A percentile compares a stretch with the other conserved stretches of the same genome.
phyloP scores from a whole-genome alignment of 2,329 filamentous ascomycete genomes.

The Epichloe sibirici region DNA sequence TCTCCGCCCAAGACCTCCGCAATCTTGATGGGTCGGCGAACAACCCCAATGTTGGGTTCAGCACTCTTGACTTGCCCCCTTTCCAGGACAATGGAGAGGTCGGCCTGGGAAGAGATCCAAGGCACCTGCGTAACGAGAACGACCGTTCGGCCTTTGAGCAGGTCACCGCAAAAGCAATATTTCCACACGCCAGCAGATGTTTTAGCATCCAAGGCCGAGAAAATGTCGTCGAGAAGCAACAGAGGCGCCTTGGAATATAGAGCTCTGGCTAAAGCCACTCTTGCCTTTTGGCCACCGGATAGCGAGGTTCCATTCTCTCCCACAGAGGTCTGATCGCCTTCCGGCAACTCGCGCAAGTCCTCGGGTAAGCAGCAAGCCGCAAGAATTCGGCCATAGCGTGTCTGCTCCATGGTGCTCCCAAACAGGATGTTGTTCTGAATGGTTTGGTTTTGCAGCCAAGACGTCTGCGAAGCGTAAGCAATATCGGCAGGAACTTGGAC shows the following conservation, averaged over 20 bases:
- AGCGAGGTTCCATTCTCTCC: slow-evolving; percentile 43
- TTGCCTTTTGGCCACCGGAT: slow-evolving; percentile 44
- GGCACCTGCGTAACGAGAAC: slow-evolving; percentile 46
- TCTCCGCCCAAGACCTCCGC: slow-evolving; percentile 25
- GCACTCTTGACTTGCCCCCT: slow-evolving; percentile 29
- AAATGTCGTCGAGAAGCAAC: slow-evolving; percentile 46
- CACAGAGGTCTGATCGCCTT: slow-evolving; percentile 38
- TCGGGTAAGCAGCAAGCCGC: slow-evolving; percentile 40
- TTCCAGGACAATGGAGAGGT: slow-evolving; percentile 33
- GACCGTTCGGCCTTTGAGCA: slow-evolving; percentile 40
- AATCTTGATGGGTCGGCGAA: slow-evolving; percentile 32
- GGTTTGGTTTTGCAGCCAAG: slow-evolving; percentile 46
- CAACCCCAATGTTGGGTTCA: slow-evolving; percentile 33
- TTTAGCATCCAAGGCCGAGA: slow-evolving; percentile 47
- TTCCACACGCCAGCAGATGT: slow-evolving; percentile 45
- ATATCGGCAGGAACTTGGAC: slow-evolving; percentile 39
- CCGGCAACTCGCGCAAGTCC: slow-evolving; percentile 38
- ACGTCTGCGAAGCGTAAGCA: slow-evolving; percentile 43
- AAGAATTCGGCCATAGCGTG: slow-evolving; percentile 42
- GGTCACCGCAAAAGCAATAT: slow-evolving; percentile 42
- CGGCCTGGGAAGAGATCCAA: slow-evolving; percentile 39
- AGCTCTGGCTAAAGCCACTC: slow-evolving; percentile 43
- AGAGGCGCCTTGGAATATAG: slow-evolving; percentile 44
- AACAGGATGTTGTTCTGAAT: slow-evolving; percentile 44
- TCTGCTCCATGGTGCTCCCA: slow-evolving; percentile 35